Evolutionary conservation across 768 basidiomycete genomes (phyloP).

Genomic region (Hypholoma sublateritium): DNA sequence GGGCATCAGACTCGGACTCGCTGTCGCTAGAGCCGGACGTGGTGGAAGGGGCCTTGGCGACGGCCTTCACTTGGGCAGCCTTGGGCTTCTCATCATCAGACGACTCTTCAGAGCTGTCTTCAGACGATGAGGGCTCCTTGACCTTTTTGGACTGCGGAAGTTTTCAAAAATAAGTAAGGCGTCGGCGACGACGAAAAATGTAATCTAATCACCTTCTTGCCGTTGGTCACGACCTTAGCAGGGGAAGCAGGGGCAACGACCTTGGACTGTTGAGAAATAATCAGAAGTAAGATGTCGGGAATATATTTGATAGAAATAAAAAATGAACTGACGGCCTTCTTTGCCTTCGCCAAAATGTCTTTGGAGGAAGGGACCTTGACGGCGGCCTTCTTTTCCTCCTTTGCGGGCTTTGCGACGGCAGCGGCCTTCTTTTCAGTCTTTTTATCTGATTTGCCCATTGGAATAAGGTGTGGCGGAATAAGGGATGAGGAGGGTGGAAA

Average conservation of each 20-base stretch:
- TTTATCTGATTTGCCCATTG: constrained; percentile 52
- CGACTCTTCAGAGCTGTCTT: constrained; percentile 47
- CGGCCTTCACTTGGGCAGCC: constrained; percentile 46
- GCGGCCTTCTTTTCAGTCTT: constrained; percentile 41
- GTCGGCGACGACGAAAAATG: neutral
- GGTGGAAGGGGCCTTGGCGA: constrained; percentile 34
- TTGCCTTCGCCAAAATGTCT: constrained; percentile 26
- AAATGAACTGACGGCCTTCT: constrained; percentile 16
- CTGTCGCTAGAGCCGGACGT: constrained; percentile 35
- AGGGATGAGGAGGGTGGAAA: constrained; percentile 16
- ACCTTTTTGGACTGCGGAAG: constrained; percentile 28
- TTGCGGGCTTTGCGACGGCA: constrained; percentile 28
- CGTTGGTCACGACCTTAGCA: constrained; percentile 23
- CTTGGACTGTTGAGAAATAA: constrained; percentile 10
- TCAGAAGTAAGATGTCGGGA: constrained; percentile 6
- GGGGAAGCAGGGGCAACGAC: constrained; percentile 4
- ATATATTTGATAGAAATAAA: neutral
- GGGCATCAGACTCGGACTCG: constrained; percentile 17
- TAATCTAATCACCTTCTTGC: constrained; percentile 24
- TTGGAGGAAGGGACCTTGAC: constrained; percentile 34
- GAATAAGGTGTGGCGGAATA: constrained; percentile 13
- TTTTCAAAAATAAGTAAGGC: constrained; percentile 1
- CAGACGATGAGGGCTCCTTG: constrained; percentile 30
- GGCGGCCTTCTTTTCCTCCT: constrained; percentile 31
- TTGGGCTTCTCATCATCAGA: constrained; percentile 59